Percentiles rank a stretch among this genome's conserved stretches.
Conservation (phyloP, 176 grass and related monocot genomes). For the Aegilops tauschii region DNA sequence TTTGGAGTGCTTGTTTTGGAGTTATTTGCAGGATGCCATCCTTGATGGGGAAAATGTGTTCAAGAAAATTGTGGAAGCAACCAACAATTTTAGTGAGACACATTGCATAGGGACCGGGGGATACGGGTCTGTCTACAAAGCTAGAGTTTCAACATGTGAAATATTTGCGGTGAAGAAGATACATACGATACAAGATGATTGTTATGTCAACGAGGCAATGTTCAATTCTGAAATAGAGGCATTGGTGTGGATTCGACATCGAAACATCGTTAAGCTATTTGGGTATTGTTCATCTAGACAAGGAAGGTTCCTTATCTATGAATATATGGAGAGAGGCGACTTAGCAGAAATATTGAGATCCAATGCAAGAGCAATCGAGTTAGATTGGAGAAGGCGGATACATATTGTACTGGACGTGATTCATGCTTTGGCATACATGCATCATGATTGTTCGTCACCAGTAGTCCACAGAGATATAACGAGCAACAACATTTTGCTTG, state of each 20-base stretch:
- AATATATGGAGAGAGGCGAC: not conserved
- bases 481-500: not conserved
- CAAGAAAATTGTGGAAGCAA: not conserved
- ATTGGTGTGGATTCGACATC: not conserved
- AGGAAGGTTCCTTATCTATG: not conserved
- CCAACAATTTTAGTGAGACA: not conserved
- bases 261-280: not conserved
- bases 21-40: too few relatives aligned
- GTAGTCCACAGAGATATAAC: not conserved
- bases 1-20: too few relatives aligned
- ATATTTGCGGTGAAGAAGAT: not conserved
- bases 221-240: not conserved
- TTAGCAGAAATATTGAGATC: not conserved
- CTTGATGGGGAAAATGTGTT: not conserved
- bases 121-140: not conserved
- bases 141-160: not conserved
- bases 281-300: not conserved
- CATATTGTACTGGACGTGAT: not conserved
- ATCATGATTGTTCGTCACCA: not conserved
- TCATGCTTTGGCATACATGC: not conserved
- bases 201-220: not conserved
- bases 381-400: not conserved
- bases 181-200: not conserved
- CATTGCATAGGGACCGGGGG: not conserved
- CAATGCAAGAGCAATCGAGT: not conserved